Evolutionary conservation across 495 filamentous ascomycete species (phyloP).

Genomic region (Saxophila tyrrhenica): DNA sequence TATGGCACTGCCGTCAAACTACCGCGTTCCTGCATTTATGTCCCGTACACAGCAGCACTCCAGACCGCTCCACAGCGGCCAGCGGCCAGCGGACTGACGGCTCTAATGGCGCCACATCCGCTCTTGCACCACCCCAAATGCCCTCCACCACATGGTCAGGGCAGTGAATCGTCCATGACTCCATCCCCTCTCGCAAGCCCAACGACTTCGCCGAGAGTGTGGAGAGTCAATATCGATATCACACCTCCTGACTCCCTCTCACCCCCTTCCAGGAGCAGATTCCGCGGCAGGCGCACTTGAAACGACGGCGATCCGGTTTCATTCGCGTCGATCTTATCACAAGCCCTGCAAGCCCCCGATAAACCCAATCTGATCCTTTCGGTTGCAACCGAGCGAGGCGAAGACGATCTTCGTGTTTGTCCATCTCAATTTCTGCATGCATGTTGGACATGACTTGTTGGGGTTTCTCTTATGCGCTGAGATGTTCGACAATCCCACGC

Average conservation of each 20-base stretch:
- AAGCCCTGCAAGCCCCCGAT: not conserved
- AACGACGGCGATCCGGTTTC: not conserved
- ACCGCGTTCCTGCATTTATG: not conserved
- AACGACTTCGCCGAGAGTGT: not conserved
- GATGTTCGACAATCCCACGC: too few species aligned
- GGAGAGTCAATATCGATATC: not conserved
- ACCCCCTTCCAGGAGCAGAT: not conserved
- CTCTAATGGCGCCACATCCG: not conserved
- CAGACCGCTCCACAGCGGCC: too few species aligned
- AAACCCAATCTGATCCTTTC: not conserved
- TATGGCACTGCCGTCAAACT: too few species aligned
- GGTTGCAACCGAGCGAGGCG: not conserved
- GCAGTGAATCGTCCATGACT: not conserved
- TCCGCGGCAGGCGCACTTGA: not conserved
- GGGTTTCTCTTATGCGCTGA: too few species aligned
- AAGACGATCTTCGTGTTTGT: not conserved
- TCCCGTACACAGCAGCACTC: not conserved
- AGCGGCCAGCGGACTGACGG: not conserved
- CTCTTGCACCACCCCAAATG: not conserved
- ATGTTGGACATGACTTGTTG: too few species aligned
- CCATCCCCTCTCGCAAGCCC: not conserved
- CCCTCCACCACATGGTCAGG: not conserved
- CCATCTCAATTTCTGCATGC: too few species aligned
- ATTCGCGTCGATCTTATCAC: not conserved
- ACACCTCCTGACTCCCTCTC: not conserved